phyloP scores from a whole-genome alignment of 179 eudicot genomes.

The Spinacia oleracea region DNA sequence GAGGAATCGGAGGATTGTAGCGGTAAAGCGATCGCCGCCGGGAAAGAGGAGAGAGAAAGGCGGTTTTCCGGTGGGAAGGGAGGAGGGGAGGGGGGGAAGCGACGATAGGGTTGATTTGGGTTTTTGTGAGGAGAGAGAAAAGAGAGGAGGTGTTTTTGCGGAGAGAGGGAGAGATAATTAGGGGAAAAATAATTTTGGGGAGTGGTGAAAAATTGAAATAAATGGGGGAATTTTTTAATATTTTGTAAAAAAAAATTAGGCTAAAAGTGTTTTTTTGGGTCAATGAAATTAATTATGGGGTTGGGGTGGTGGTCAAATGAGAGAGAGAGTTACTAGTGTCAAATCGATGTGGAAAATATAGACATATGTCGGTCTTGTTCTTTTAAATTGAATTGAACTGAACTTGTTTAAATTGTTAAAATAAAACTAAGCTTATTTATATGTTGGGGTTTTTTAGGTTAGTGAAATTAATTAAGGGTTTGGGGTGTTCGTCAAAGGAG shows the following conservation, averaged over 20 bases:
- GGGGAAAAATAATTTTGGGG: not conserved
- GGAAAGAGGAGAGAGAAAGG: conserved; percentile 16
- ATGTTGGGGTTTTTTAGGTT: no score
- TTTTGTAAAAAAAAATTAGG: not conserved
- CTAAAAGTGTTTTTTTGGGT: not conserved
- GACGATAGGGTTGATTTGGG: conserved; percentile 48
- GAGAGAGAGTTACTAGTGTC: no score
- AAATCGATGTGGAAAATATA: no score
- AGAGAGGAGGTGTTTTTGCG: not conserved
- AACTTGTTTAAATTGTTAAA: no score
- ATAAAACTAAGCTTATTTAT: no score
- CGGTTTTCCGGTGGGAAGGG: conserved; percentile 25
- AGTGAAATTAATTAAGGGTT: no score
- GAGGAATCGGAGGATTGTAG: not conserved
- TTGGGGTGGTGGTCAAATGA: no score
- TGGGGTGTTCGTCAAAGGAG: no score
- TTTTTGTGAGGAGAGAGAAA: conserved; percentile 27
- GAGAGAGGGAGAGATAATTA: conserved; percentile 8
- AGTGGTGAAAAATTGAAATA: not conserved
- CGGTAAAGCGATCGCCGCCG: conserved; percentile 27
- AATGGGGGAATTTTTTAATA: not conserved
- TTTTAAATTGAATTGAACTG: no score
- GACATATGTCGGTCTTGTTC: no score
- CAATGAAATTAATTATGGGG: no score
- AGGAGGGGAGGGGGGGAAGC: not conserved